Conservation (phyloP, 2,329 filamentous ascomycete genomes). For the Calonectria crousiana region DNA sequence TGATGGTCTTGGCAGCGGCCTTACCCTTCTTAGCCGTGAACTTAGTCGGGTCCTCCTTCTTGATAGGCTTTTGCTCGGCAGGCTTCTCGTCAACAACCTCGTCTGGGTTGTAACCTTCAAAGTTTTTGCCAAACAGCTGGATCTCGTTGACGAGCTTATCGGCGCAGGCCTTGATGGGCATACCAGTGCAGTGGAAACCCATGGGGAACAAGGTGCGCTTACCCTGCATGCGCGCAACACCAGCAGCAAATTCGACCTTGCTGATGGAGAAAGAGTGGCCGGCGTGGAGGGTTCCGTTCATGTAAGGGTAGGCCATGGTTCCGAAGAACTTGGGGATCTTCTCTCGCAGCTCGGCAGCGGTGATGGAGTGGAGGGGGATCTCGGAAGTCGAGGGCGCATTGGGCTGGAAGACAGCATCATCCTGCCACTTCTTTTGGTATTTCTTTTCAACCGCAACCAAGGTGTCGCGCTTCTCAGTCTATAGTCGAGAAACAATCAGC, state of each 20-base stretch:
- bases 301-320: slow-evolving; percentile 69
- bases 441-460: slow-evolving; percentile 89
- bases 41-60: slow-evolving; percentile 87
- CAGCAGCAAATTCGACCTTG: slow-evolving; percentile 93
- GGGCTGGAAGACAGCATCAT: slow-evolving; percentile 78
- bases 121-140: slow-evolving; percentile 87
- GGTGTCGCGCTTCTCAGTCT: slow-evolving; percentile 90
- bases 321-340: slow-evolving; percentile 94
- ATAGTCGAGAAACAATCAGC: slow-evolving; percentile 34
- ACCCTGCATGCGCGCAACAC: slow-evolving; percentile 91
- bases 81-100: slow-evolving; percentile 63
- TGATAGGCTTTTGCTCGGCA: slow-evolving; percentile 68
- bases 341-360: slow-evolving; percentile 79
- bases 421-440: slow-evolving; percentile 79
- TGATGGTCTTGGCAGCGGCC: slow-evolving; percentile 87
- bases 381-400: slow-evolving; percentile 86
- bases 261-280: slow-evolving; percentile 93
- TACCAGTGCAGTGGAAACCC: slow-evolving; percentile 93
- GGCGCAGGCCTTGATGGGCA: slow-evolving; percentile 97
- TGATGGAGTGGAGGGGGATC: slow-evolving; percentile 79
- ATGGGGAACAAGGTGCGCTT: slow-evolving; percentile 89
- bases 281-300: slow-evolving; percentile 90
- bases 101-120: slow-evolving; percentile 80
- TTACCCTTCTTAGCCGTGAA: slow-evolving; percentile 95
- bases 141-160: slow-evolving; percentile 95